Evolutionary conservation across 768 basidiomycete genomes (phyloP).

Genomic region (Sutorius australiensis): DNA sequence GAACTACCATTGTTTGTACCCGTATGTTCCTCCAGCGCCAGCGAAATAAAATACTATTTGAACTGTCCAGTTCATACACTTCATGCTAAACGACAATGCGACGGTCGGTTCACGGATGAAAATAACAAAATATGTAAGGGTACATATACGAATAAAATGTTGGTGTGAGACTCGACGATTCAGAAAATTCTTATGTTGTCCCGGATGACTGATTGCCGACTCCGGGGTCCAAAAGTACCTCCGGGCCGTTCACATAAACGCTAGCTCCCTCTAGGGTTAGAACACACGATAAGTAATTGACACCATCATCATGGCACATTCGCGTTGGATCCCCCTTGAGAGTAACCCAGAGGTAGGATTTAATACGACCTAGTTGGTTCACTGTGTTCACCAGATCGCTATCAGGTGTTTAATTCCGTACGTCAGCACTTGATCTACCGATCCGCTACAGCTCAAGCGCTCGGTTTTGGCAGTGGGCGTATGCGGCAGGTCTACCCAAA

Average conservation of each 20-base stretch:
- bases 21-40: not conserved
- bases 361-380: not conserved
- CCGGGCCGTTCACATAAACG: not conserved
- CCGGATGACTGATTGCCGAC: not conserved
- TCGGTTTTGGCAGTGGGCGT: constrained; percentile 53
- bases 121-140: no score
- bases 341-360: constrained; percentile 56
- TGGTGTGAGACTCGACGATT: not conserved
- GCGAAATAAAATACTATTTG: no score
- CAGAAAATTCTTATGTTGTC: not conserved
- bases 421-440: constrained; percentile 4
- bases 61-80: no score
- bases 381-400: constrained; percentile 1
- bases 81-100: not conserved
- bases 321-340: constrained; percentile 77
- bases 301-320: constrained; percentile 16
- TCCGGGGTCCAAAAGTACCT: no score
- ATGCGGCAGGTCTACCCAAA: constrained; percentile 58
- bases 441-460: not conserved
- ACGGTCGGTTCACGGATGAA: not conserved
- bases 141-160: no score
- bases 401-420: constrained; percentile 32
- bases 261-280: not conserved
- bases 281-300: not conserved
- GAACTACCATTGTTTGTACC: constrained; percentile 12